Evolutionary conservation across 768 basidiomycete species (phyloP).

Genomic region (Calocera cornea): DNA sequence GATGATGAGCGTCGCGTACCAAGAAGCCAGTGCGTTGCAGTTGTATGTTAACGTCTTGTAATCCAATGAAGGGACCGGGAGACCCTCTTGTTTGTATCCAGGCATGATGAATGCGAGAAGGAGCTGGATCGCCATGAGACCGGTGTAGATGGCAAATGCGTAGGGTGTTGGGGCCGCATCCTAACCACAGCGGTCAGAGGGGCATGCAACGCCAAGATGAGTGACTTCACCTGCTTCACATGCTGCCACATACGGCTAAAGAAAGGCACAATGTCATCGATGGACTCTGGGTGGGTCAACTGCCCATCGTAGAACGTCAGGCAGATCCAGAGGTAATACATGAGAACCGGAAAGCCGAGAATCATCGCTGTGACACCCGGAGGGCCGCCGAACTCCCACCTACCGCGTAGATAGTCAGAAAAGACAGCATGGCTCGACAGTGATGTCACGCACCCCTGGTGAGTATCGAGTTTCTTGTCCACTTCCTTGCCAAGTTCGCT

Average conservation of each 20-base stretch:
- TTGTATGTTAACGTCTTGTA: conserved; percentile 92
- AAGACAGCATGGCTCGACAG: neutral
- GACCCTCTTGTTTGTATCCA: conserved; percentile 85
- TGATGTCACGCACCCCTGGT: conserved; percentile 35
- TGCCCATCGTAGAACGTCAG: conserved; percentile 90
- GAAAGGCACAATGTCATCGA: conserved; percentile 65
- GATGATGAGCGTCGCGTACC: conserved; percentile 71
- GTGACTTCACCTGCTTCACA: conserved; percentile 45
- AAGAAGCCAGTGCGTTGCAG: conserved; percentile 80
- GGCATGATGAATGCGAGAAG: conserved; percentile 82
- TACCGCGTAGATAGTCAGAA: conserved; percentile 21
- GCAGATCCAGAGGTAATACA: conserved; percentile 99
- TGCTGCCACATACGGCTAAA: conserved; percentile 74
- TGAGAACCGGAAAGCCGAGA: conserved; percentile 81
- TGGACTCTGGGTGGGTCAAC: conserved; percentile 52
- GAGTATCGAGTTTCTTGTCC: conserved; percentile 61
- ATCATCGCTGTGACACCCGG: conserved; percentile 86
- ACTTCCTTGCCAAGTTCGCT: conserved; percentile 60
- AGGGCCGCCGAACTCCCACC: conserved; percentile 95
- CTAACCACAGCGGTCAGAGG: conserved; percentile 29
- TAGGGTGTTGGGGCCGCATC: conserved; percentile 82
- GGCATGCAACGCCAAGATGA: conserved; percentile 10
- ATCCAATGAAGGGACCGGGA: conserved; percentile 85
- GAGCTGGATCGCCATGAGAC: conserved; percentile 79
- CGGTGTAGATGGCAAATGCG: conserved; percentile 81